Base-by-base conservation (phyloP, 257 asterid genomes). In the Ballota nigra region DNA sequence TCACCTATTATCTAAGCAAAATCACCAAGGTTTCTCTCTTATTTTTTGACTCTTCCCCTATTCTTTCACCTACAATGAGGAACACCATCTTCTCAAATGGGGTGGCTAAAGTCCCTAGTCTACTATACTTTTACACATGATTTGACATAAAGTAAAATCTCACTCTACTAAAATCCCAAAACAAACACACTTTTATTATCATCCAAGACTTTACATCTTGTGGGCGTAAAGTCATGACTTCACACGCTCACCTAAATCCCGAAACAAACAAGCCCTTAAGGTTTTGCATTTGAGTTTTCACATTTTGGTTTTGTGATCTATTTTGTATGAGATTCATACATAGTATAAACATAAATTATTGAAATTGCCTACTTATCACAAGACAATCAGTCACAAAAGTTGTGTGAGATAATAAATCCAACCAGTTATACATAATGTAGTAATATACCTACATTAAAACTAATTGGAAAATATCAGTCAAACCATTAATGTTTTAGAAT, bases 21-120 rank as follows among this genome's bases (percentile, higher is more conserved):
- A 66, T 79, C 78, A 63, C 23, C 52, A 59, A 81, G 66, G 53
- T 68, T 82, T 75, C 89, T 77, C 77, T 57, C 83, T 77, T 86
- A 80, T 85, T 75, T 72, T 16, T 75, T 15, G 56, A 57, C 63
- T 74, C 19, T 7, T 43, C 19, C 52, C 16, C 20, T n/a, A 71
- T 31, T 28, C 60, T 58, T 63, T 62, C 83, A 84, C 86, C 87
- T 75, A 66, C 71, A 20, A 63, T 45, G 72, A 73, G 36, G 78
- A 75, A 64, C 74, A 75, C 83, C 79, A 70, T 79, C 78, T 69
- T 79, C 73, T 81, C 73, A 62, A 79, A 88, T 88, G 97, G 86
- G 91, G 80, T 91, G 96, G 96, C 82, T 91, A 40, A 89, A 83
- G 51, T 85, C 96, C 81, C 88, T 89, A 79, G 77, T 88, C 84